phyloP scores from a whole-genome alignment of 768 basidiomycete genomes.

The Paxillus ammoniavirescens region DNA sequence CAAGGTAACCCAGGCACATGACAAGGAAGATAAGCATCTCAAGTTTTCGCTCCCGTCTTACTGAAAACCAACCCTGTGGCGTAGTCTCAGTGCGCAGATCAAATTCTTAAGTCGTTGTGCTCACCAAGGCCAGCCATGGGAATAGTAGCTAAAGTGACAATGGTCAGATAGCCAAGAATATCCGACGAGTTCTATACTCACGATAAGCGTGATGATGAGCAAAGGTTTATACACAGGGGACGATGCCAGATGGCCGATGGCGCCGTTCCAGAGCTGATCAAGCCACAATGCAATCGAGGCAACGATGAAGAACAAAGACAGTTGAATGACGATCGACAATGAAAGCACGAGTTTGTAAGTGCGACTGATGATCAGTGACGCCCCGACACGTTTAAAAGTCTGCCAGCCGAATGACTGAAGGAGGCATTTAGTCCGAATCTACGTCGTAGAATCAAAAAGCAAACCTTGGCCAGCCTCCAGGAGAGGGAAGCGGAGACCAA shows the following conservation, averaged over 20 bases:
- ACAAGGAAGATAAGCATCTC: slow-evolving; percentile 64
- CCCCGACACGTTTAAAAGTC: slow-evolving; percentile 84
- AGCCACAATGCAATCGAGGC: slow-evolving; percentile 72
- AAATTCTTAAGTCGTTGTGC: slow-evolving; percentile 8
- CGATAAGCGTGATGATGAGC: slow-evolving; percentile 55
- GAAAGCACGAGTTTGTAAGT: slow-evolving; percentile 71
- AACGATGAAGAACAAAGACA: slow-evolving; percentile 77
- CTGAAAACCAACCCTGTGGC: slow-evolving; percentile 69
- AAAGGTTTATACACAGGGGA: slow-evolving; percentile 52
- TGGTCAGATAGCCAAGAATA: slow-evolving; percentile 1
- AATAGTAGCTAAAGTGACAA: slow-evolving; percentile 49
- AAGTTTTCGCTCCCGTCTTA: slow-evolving; percentile 60
- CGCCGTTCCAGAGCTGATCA: slow-evolving; percentile 69
- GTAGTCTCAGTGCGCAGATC: not conserved
- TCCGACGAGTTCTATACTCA: slow-evolving; percentile 37
- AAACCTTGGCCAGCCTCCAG: slow-evolving; percentile 73
- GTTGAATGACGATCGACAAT: slow-evolving; percentile 69
- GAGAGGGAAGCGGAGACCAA: slow-evolving; percentile 62
- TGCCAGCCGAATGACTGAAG: slow-evolving; percentile 76
- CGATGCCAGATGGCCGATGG: slow-evolving; percentile 54
- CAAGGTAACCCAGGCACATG: slow-evolving; percentile 59
- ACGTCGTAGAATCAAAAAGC: not conserved
- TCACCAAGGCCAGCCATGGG: slow-evolving; percentile 66
- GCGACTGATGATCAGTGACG: slow-evolving; percentile 68
- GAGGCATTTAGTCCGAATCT: not conserved